Percentiles rank a stretch among this genome's conserved stretches.
Evolutionary conservation across 179 eudicot genomes (phyloP).

Genomic region (Actinidia polygama): DNA sequence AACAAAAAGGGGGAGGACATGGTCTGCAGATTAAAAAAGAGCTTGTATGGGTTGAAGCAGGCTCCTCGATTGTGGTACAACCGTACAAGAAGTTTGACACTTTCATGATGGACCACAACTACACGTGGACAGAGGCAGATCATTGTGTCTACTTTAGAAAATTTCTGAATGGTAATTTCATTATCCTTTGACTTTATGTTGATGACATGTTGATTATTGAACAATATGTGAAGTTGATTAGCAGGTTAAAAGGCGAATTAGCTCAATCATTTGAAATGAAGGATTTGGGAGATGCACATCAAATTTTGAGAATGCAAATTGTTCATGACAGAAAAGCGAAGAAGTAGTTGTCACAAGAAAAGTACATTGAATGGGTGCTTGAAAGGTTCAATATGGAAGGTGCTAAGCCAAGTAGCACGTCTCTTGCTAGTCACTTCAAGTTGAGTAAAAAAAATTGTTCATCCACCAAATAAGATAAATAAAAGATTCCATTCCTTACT

Average conservation of each 20-base stretch:
- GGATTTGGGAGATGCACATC: no score
- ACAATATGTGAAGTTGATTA: not conserved
- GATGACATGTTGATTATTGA: not conserved
- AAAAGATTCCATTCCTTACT: not conserved
- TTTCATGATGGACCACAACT: not conserved
- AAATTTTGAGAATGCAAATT: not conserved
- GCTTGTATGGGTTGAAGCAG: not conserved
- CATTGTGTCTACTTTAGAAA: not conserved
- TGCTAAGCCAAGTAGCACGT: no score
- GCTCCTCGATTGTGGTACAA: not conserved
- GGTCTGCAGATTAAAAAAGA: not conserved
- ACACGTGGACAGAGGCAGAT: not conserved
- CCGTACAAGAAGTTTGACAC: not conserved
- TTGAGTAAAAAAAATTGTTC: not conserved
- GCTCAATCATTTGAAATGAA: not conserved
- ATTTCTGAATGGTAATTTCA: not conserved
- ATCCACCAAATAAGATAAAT: not conserved
- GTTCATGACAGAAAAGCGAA: not conserved
- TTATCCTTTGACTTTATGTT: not conserved
- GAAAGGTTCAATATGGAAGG: not conserved
- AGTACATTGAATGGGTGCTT: not conserved
- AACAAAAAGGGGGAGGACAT: not conserved
- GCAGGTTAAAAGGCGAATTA: not conserved
- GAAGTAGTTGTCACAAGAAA: not conserved
- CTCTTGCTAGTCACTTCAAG: no score